phyloP scores from a whole-genome alignment of 768 basidiomycete species.

The Leccinum boreale region DNA sequence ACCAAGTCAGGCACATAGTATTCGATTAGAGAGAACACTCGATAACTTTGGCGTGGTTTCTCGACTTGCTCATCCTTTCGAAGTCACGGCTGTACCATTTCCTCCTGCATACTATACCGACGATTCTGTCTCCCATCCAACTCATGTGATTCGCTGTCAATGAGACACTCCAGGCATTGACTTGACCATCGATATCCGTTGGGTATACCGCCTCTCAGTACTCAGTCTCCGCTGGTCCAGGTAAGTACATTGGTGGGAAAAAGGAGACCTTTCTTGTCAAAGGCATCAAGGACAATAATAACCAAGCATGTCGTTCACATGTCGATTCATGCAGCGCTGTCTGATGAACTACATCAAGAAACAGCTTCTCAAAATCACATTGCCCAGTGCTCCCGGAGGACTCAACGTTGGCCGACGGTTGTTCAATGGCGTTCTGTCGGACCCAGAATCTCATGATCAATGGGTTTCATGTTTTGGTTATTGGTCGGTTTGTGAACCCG shows the following conservation, averaged over 20 bases:
- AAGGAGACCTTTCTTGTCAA: slow-evolving; percentile 76
- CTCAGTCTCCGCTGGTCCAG: slow-evolving; percentile 76
- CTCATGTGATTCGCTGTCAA: slow-evolving; percentile 58
- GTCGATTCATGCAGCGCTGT: slow-evolving; percentile 17
- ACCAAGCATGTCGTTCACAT: slow-evolving; percentile 32
- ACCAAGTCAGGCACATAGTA: slow-evolving; percentile 58
- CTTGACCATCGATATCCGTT: slow-evolving; percentile 61
- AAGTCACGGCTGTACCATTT: slow-evolving; percentile 77
- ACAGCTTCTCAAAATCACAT: too few species aligned
- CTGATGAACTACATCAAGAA: too few species aligned
- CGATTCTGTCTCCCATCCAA: slow-evolving; percentile 32
- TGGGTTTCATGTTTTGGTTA: too few species aligned
- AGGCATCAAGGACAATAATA: slow-evolving; percentile 65
- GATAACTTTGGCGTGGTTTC: slow-evolving; percentile 73
- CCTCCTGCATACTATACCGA: slow-evolving; percentile 66
- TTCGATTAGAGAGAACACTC: slow-evolving; percentile 66
- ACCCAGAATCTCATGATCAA: too few species aligned
- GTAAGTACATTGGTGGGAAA: slow-evolving; percentile 51
- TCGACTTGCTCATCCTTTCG: slow-evolving; percentile 57
- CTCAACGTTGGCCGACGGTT: too few species aligned
- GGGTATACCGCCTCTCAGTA: slow-evolving; percentile 74
- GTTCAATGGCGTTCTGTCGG: too few species aligned
- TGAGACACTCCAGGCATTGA: slow-evolving; percentile 59
- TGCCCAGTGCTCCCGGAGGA: too few species aligned
- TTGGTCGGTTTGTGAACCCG: too few species aligned